Base-by-base conservation (phyloP, 805 yeast genomes). In the Saturnispora serradocipensis region DNA sequence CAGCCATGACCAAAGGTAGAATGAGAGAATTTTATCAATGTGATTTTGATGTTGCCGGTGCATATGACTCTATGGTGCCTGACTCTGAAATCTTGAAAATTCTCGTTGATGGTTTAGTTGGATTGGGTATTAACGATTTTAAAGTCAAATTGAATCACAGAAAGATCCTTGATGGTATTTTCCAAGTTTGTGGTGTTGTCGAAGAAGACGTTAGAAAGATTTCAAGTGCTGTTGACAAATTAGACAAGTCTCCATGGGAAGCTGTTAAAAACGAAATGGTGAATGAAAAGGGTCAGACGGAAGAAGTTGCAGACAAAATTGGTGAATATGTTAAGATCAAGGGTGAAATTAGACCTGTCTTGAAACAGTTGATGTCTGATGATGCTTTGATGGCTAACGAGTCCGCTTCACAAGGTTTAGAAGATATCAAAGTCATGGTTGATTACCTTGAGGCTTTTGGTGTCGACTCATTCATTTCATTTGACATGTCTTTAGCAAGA, bases 1-100 rank as follows among this genome's bases (percentile, higher is more conserved):
- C 99, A 5, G 99, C 99, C 8, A 93, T 93, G 99, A 91, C 98
- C 48, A 93, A 93, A 71, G 99, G 99, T 55, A 81, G 99, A 71
- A 93, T 93, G 99, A 86, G 99, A 78, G 99, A 93, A 71, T 93
- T 93, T 64, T 93, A 93, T 70, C 99, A 93, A 72, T 93, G 99
- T 75, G 99, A 93, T 72, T 87, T 93, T 62, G 99, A 93, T 69
- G 75, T 93, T 63, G 99, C 99, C 22, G 99, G 99, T 49, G 70
- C 68, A 52, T 91, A 86, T 67, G 99, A 93, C 63, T 63, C 82
- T 28, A 93, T 93, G 99, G 93, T 93, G 45, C 96, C 99, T 24
- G 99, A 93, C 67, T 82, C 97, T 8, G 99, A 93, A 72, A 75
- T 84, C 53, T 76, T 93, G 72, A 80, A 85, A 54, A 74, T 93